A percentile compares a stretch with the other conserved stretches of the same genome.
Evolutionary conservation across 805 yeast genomes (phyloP).

Genomic region (Candida takata): DNA sequence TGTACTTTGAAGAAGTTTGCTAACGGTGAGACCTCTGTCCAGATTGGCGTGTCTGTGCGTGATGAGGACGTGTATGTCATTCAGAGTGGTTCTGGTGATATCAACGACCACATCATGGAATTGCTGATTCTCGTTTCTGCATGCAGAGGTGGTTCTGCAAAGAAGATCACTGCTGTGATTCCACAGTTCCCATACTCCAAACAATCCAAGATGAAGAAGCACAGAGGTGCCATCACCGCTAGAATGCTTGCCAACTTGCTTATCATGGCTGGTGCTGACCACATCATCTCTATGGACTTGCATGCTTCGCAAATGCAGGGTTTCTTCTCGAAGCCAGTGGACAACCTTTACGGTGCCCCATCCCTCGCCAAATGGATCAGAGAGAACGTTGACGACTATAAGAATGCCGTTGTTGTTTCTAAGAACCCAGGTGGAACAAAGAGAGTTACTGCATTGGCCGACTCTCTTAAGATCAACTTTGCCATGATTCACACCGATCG

Average conservation of each 20-base stretch:
- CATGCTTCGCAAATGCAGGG: conserved; percentile 99
- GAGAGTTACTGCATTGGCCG: conserved; percentile 97
- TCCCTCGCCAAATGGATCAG: conserved; percentile 94
- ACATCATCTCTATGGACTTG: conserved; percentile 94
- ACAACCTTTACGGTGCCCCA: conserved; percentile 93
- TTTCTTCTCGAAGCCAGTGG: conserved; percentile 94
- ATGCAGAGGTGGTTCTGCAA: conserved; percentile 97
- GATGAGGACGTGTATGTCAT: conserved; percentile 95
- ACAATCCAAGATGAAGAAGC: conserved; percentile 97
- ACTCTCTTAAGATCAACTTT: conserved; percentile 87
- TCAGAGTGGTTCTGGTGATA: conserved; percentile 81
- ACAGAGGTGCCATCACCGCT: conserved; percentile 97
- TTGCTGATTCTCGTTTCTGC: conserved; percentile 87
- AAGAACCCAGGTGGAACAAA: conserved; percentile 99
- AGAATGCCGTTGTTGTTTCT: conserved; percentile 92
- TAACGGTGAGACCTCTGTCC: conserved; percentile 96
- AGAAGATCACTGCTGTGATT: conserved; percentile 88
- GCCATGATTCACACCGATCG: conserved; percentile 99
- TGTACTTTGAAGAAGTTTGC: conserved; percentile 87
- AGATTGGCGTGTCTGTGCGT: conserved; percentile 88
- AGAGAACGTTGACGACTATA: conserved; percentile 79
- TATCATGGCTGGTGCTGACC: conserved; percentile 99
- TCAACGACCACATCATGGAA: conserved; percentile 96
- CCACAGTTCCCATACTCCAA: conserved; percentile 98
- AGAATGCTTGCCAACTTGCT: conserved; percentile 93